Percentiles rank a stretch among this genome's conserved stretches.
phyloP scores from a whole-genome alignment of 2,329 filamentous ascomycete genomes.

The Colletotrichum tofieldiae region DNA sequence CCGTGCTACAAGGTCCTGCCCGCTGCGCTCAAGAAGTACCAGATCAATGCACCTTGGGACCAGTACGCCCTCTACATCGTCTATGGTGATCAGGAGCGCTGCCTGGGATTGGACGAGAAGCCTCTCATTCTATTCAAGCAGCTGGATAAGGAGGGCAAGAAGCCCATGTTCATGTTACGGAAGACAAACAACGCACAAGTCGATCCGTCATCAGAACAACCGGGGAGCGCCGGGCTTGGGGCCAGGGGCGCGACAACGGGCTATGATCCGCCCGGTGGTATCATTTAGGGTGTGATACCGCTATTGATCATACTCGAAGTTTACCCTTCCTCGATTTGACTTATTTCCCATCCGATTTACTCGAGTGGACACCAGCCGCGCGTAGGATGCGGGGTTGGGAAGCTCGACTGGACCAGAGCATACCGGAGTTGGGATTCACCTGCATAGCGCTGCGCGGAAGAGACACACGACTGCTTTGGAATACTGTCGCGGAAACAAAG shows the following conservation, averaged over 20 bases:
- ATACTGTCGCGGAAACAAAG: conserved; percentile 38
- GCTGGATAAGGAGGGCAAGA: conserved; percentile 95
- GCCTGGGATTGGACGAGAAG: conserved; percentile 91
- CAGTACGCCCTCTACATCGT: conserved; percentile 99
- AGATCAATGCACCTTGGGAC: conserved; percentile 97
- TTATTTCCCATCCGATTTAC: conserved; percentile 24
- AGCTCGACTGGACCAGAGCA: conserved; percentile 35
- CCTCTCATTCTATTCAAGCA: conserved; percentile 98
- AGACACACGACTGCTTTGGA: conserved; percentile 39
- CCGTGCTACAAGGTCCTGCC: conserved; percentile 98
- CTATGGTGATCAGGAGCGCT: conserved; percentile 97
- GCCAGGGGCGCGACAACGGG: conserved; percentile 61
- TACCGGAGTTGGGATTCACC: conserved; percentile 41
- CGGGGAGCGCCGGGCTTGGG: conserved; percentile 68
- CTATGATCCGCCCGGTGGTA: conserved; percentile 74
- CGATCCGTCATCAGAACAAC: conserved; percentile 61
- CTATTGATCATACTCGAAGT: conserved; percentile 37
- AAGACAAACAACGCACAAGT: conserved; percentile 71
- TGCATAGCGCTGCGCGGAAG: conserved; percentile 43
- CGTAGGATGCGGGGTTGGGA: conserved; percentile 26
- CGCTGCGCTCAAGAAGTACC: conserved; percentile 96
- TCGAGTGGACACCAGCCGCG: conserved; percentile 22
- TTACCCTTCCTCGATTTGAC: conserved; percentile 34
- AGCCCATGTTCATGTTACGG: conserved; percentile 99
- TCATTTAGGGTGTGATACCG: conserved; percentile 61